A percentile compares a stretch with the other conserved stretches of the same genome.
Evolutionary conservation across 805 yeast genomes (phyloP).

Genomic region (Yarrowia hollandica): DNA sequence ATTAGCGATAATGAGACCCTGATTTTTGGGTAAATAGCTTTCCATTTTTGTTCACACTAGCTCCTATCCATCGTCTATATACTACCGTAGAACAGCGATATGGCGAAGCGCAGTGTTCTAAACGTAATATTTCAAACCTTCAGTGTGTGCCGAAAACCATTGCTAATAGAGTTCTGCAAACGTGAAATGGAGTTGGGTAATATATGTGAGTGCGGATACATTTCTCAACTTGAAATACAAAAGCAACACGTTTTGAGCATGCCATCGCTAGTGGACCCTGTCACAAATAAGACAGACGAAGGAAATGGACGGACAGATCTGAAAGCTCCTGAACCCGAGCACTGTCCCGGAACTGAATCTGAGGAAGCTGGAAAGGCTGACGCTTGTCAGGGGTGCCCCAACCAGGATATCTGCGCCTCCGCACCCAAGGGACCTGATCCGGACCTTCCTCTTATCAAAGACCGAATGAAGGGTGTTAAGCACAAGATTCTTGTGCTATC

Average conservation of each 20-base stretch:
- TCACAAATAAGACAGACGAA: conserved; percentile 16
- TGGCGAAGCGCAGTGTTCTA: too few relatives aligned
- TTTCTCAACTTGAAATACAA: background rate
- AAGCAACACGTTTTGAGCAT: background rate
- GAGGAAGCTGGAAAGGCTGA: conserved; percentile 91
- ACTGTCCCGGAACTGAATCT: conserved; percentile 98
- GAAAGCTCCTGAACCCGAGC: conserved; percentile 83
- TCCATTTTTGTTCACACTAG: too few relatives aligned
- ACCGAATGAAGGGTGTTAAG: conserved; percentile 59
- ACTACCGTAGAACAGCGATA: background rate
- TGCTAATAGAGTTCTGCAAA: conserved; percentile 8
- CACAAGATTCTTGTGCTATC: conserved; percentile 79
- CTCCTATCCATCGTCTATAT: too few relatives aligned
- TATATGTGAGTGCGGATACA: background rate
- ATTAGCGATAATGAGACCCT: too few relatives aligned
- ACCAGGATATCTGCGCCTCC: conserved; percentile 84
- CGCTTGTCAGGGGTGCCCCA: conserved; percentile 94
- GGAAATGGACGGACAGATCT: conserved; percentile 19
- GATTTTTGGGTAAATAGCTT: too few relatives aligned
- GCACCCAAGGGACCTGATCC: conserved; percentile 91
- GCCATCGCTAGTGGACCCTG: conserved; percentile 26
- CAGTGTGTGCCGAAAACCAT: background rate
- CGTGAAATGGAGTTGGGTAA: background rate
- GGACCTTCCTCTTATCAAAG: conserved; percentile 74
- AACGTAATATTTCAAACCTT: background rate